phyloP scores from a whole-genome alignment of 768 basidiomycete genomes.

The Trametes sanguinea region DNA sequence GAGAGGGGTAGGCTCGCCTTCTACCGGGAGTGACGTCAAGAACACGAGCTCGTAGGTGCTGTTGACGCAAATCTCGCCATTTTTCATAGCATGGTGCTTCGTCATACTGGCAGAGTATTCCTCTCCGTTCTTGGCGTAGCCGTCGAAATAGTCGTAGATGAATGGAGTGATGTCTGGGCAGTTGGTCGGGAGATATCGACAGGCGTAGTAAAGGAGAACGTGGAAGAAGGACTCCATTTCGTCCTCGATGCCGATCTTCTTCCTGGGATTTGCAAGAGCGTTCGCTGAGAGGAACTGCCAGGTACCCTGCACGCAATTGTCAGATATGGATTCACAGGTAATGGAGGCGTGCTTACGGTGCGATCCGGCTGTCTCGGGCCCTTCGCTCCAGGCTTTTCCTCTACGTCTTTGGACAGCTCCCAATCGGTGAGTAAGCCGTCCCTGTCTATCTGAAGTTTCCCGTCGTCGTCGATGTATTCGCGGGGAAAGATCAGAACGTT shows the following conservation, averaged over 20 bases:
- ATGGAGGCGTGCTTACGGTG: background rate
- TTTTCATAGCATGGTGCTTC: background rate
- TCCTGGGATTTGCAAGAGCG: background rate
- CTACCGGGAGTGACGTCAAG: background rate
- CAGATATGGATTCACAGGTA: background rate
- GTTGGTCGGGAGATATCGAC: conserved; percentile 9
- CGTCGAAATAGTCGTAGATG: conserved; percentile 12
- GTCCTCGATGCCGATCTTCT: conserved; percentile 5
- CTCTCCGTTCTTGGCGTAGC: background rate
- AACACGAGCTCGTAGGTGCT: background rate
- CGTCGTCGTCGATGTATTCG: background rate
- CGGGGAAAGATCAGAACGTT: conserved; percentile 3
- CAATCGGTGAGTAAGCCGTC: conserved; percentile 5
- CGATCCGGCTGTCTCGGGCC: background rate
- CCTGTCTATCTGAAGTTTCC: background rate
- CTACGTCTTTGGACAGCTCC: conserved; percentile 1
- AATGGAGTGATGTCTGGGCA: background rate
- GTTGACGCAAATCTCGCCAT: background rate
- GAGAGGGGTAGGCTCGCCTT: background rate
- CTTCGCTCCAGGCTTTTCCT: background rate
- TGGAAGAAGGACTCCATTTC: conserved; percentile 18
- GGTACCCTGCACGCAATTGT: background rate
- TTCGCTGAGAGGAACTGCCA: conserved; percentile 14
- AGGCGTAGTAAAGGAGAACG: conserved; percentile 5
- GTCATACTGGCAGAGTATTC: background rate